Base-by-base conservation (phyloP, 2,329 filamentous ascomycete species). In the Diaporthe nobilis region DNA sequence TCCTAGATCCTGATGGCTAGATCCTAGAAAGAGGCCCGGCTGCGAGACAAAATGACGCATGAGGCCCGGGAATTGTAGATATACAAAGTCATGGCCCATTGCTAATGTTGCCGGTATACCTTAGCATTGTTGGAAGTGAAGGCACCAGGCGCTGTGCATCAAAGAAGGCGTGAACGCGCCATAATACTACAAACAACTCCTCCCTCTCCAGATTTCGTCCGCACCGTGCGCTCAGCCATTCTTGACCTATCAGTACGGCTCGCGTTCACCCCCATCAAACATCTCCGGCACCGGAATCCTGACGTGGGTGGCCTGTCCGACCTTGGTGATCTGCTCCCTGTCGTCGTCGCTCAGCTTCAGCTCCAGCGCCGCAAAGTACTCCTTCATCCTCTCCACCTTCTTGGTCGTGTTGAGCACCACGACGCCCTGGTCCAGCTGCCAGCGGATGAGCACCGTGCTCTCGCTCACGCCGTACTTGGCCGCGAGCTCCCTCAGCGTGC, bases 331-430 rank as follows among this genome's bases (percentile, higher is more conserved):
- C 72, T 79, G 79, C 74, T 82, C 76, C 17, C 83, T 71, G 65
- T 83, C 83, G 71, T 81, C 81, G 5, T 78, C 76, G 2, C 77
- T 81, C 25, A 85, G 78, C 78, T 80, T 79, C 25, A 82, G 81
- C 6, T 77, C 78, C 49, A 80, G 77, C 10, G 81, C 79, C 4
- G 78, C 73, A n/a, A 83, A 72, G 57, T 81, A 82, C 75, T 83
- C 83, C 63, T 81, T 81, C 58, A 83, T 79, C 28, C 83, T 78
- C 77, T 82, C 81, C 44, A 80, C 78, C 70, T 83, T 84, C 20
- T 74, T 75, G 5, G 77, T 79, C 6, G 80, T 81, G 22, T 79
- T 78, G 37, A 81, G 76, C 42, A 74, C 78, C 4, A 81, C 47
- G n/a, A 71, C 53, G 1, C 78, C 78, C 44, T 75, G 72, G 37